phyloP scores from a whole-genome alignment of 805 yeast species.

The Metschnikowia henanensis region DNA sequence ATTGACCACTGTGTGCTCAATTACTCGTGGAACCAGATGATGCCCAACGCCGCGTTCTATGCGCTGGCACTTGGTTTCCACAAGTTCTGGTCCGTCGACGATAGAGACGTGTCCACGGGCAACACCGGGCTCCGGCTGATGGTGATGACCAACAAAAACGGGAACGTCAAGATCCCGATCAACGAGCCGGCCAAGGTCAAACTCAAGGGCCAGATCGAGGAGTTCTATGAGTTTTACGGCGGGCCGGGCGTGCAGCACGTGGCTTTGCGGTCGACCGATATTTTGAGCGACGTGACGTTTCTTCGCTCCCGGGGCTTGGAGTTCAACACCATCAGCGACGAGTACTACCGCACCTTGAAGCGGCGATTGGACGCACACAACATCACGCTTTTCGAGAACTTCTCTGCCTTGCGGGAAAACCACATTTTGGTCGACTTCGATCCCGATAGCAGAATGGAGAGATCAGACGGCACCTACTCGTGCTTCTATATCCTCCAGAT shows the following conservation, averaged over 20 bases:
- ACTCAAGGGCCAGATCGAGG: conserved; percentile 77
- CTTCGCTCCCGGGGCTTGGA: conserved; percentile 65
- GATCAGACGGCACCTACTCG: conserved; percentile 11
- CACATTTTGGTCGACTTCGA: conserved; percentile 78
- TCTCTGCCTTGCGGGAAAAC: conserved; percentile 48
- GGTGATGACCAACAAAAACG: conserved; percentile 73
- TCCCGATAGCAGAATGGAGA: conserved; percentile 37
- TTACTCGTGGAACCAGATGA: conserved; percentile 69
- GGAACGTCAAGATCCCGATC: conserved; percentile 72
- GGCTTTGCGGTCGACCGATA: conserved; percentile 66
- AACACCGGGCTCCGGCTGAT: conserved; percentile 69
- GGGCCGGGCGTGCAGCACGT: conserved; percentile 89
- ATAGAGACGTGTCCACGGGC: conserved; percentile 67
- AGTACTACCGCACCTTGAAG: conserved; percentile 55
- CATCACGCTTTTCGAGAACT: conserved; percentile 50
- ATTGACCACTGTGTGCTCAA: conserved; percentile 86
- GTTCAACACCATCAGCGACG: conserved; percentile 59
- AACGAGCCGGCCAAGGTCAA: conserved; percentile 79
- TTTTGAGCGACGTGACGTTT: conserved; percentile 52
- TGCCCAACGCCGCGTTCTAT: conserved; percentile 56
- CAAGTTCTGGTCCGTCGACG: conserved; percentile 84
- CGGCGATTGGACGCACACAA: conserved; percentile 45
- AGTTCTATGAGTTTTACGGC: conserved; percentile 67
- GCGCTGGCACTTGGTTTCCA: conserved; percentile 69
- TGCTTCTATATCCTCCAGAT: conserved; percentile 77